Conservation (phyloP, 2,329 filamentous ascomycete genomes). For the Ophidiomyces ophidiicola region DNA sequence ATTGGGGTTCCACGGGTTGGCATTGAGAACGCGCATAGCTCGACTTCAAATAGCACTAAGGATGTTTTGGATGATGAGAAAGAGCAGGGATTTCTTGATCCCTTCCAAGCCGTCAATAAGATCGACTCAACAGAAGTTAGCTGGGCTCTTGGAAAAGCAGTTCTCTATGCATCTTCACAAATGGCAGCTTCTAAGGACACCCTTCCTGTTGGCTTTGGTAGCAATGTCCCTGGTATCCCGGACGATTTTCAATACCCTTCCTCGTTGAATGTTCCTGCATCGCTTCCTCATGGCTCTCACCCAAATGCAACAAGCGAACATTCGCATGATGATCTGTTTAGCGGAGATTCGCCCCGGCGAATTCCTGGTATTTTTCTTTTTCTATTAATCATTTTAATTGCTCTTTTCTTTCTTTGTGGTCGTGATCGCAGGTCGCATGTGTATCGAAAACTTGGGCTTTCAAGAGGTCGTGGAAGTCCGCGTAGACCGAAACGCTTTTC, state of each 20-base stretch:
- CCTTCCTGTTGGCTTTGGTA: constrained; percentile 83
- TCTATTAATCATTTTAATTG: constrained; percentile 56
- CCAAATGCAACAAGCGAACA: constrained; percentile 36
- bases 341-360: constrained; percentile 53
- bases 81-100: constrained; percentile 62
- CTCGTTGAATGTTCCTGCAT: constrained; percentile 25
- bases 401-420: constrained; percentile 63
- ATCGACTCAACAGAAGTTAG: constrained; percentile 85
- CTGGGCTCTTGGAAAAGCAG: constrained; percentile 95
- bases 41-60: constrained; percentile 58
- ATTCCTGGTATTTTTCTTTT: constrained; percentile 68
- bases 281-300: constrained; percentile 13
- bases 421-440: constrained; percentile 58
- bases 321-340: constrained; percentile 52
- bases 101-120: constrained; percentile 88
- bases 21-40: constrained; percentile 49
- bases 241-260: constrained; percentile 70
- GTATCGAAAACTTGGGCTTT: constrained; percentile 41
- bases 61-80: constrained; percentile 56
- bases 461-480: constrained; percentile 25
- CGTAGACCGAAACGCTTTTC: constrained; percentile 41
- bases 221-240: constrained; percentile 58
- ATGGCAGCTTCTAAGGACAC: constrained; percentile 52
- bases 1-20: constrained; percentile 84
- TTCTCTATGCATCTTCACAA: constrained; percentile 85